These are phyloP conservation scores for Dictyostelium intermedium DNA, from an alignment of 78 protist species.

Conservation along the genomic window DNA sequence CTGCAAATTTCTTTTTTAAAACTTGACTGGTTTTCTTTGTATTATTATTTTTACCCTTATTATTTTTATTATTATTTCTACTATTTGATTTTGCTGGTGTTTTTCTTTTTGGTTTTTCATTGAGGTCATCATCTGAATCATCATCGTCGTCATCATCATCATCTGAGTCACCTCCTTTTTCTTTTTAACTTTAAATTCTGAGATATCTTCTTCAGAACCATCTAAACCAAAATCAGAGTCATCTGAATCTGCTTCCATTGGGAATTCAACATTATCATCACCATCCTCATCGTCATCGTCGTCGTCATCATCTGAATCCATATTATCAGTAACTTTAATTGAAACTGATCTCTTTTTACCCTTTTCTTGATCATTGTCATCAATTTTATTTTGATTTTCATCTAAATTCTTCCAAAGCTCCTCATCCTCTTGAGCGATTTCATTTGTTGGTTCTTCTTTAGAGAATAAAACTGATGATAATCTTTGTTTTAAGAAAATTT, in stretches of 20 bases:
- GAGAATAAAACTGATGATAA: constrained; percentile 25
- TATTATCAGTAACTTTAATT: neutral
- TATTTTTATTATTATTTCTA: neutral
- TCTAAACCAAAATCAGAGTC: constrained; percentile 7
- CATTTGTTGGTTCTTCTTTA: constrained; percentile 11
- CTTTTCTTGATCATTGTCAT: neutral
- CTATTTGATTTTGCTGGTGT: neutral
- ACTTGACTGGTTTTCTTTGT: neutral
- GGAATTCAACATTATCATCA: neutral
- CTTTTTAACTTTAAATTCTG: neutral
- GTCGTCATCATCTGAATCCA: neutral
- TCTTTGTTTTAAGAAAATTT: constrained; percentile 44
- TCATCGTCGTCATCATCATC: neutral
- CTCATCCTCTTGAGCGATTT: constrained; percentile 10
- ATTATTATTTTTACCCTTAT: neutral
- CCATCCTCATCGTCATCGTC: neutral
- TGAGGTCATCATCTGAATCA: no score
- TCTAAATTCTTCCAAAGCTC: constrained; percentile 18
- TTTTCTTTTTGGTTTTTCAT: constrained; percentile 11
- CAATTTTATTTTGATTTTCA: neutral
- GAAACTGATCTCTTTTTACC: neutral
- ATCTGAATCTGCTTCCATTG: constrained; percentile 5
- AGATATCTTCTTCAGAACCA: neutral
- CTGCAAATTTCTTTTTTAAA: neutral
- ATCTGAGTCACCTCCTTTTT: neutral